phyloP scores from a whole-genome alignment of 371 early-diverging fungal species.

The Syncephalis plumigaleata region DNA sequence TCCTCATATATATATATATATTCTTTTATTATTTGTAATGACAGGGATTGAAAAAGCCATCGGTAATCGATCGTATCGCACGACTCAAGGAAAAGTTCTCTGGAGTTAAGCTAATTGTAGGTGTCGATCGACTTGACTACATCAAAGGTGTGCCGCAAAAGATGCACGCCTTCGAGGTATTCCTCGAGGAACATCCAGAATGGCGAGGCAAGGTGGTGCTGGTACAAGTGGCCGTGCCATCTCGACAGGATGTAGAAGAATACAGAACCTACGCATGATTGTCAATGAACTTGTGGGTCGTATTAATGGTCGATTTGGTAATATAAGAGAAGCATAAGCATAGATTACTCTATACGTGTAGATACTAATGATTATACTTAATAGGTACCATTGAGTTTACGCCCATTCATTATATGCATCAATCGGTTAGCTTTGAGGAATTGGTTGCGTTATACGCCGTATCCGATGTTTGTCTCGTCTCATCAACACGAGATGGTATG shows the following conservation, averaged over 20 bases:
- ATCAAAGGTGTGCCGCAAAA: slow-evolving; percentile 99
- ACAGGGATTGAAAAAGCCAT: slow-evolving; percentile 41
- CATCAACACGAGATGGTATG: slow-evolving; percentile 99
- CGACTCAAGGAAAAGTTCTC: slow-evolving; percentile 70
- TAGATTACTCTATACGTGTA: background rate
- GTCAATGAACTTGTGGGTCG: slow-evolving; percentile 94
- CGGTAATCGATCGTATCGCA: slow-evolving; percentile 57
- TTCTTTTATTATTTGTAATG: background rate
- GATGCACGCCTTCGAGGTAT: slow-evolving; percentile 89
- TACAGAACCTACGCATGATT: slow-evolving; percentile 77
- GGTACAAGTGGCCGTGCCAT: slow-evolving; percentile 97
- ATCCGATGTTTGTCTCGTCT: slow-evolving; percentile 92
- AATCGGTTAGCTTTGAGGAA: slow-evolving; percentile 90
- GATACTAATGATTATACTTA: background rate
- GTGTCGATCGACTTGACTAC: slow-evolving; percentile 98
- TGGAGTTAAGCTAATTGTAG: slow-evolving; percentile 84
- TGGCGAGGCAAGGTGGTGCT: slow-evolving; percentile 89
- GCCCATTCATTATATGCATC: slow-evolving; percentile 96
- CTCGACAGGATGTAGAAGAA: slow-evolving; percentile 92
- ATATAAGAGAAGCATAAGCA: background rate
- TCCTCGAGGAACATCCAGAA: slow-evolving; percentile 81
- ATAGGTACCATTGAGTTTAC: slow-evolving; percentile 78
- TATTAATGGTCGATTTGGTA: slow-evolving; percentile 84
- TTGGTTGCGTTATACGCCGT: slow-evolving; percentile 90
- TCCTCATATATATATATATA: background rate